Base-by-base conservation (phyloP, 1,139 yeast genomes). In the Pichia inconspicua region DNA sequence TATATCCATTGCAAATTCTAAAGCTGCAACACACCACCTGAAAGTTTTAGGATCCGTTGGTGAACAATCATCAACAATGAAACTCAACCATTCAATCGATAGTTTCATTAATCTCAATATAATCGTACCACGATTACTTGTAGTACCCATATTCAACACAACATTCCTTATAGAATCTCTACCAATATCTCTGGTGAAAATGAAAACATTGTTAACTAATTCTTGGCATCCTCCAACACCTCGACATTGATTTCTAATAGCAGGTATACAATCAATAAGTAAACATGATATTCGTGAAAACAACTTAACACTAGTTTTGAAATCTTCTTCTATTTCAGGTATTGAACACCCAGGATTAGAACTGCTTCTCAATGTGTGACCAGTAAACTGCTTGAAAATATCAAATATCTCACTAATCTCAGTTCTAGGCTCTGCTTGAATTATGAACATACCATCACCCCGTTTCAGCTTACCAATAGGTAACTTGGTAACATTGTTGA, bases 1-100 rank as follows among this genome's bases (percentile, higher is more conserved):
- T 81, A 90, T 84, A 56, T 86, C 90, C 96, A 90, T 88, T 1
- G 96, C 94, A 72, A 89, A 92, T 64, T 92, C 98, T 56, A 92
- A 73, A 0, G 98, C 97, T 15, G 87, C 75, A 25, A 92, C 97
- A 67, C 97, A 88, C 96, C 97, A 92, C 59, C 95, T 73, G 63
- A 92, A 92, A 0, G 97, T 92, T 59, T 82, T 85, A 49, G 85
- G 75, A 58, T 90, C 97, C 0, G 95, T 84, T 0, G 97, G 96
- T 22, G 82, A 82, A 69, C 98, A 92, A 60, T 90, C 97, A 65
- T 92, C 97, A 57, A 95, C 87, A 37, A 92, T 81, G 61, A 88
- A 90, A 51, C 89, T 78, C 9, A 92, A 84, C 98, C 98, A 92
- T 50, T 85, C 94, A 47, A 89, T 80, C 42, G 95, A 79, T 52